Evolutionary conservation across 176 grass and related monocot species (phyloP).

Genomic region (Aechmea fasciata): DNA sequence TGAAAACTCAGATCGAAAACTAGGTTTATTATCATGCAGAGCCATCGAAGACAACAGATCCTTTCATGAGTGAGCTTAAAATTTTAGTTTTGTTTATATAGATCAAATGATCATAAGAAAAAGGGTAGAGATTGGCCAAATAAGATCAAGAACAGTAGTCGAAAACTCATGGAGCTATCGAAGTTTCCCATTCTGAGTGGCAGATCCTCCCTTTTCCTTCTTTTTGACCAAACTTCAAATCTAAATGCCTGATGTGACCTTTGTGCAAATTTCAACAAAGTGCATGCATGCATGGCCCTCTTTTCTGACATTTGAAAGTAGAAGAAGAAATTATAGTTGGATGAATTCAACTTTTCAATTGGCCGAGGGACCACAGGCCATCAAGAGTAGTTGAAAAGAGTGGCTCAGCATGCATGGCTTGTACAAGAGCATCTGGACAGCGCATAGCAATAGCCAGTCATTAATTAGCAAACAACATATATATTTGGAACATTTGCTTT

Average conservation of each 20-base stretch:
- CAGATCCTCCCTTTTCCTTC: background rate
- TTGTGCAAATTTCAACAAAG: background rate
- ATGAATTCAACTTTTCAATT: constrained; percentile 1
- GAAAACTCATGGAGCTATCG: background rate
- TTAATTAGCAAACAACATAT: no score
- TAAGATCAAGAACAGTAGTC: no score
- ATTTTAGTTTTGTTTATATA: no score
- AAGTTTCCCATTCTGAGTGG: background rate
- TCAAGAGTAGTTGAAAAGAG: background rate
- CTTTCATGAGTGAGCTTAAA: no score
- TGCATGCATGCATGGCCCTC: background rate
- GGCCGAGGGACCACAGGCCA: background rate
- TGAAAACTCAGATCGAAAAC: no score
- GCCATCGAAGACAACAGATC: no score
- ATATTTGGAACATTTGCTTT: no score
- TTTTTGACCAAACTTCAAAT: background rate
- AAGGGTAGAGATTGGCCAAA: no score
- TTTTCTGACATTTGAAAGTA: background rate
- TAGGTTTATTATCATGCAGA: no score
- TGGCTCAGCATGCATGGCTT: background rate
- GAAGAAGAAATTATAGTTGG: background rate
- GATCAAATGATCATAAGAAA: no score
- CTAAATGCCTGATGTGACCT: background rate
- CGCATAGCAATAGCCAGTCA: no score
- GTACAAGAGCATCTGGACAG: background rate